Conservation (phyloP, 495 filamentous ascomycete genomes). For the Penicillium pancosmium region DNA sequence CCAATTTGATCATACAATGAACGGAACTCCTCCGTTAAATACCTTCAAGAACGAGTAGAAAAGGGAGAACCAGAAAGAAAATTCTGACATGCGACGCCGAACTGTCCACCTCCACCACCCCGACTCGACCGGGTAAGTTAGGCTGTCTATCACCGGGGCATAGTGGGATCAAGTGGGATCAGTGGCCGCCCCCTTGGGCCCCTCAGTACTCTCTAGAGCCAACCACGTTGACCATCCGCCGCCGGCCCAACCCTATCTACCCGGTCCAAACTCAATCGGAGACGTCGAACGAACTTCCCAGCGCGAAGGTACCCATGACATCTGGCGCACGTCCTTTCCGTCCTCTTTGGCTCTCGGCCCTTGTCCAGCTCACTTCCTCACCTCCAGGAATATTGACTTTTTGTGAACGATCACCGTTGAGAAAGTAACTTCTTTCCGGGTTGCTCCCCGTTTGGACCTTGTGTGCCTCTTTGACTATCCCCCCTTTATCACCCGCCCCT, state of each 20-base stretch:
- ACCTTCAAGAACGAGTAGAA: slow-evolving; percentile 7
- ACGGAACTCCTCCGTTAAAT: neutral
- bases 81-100: slow-evolving; percentile 8
- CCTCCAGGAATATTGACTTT: neutral
- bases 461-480: neutral
- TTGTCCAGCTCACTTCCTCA: neutral
- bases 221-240: slow-evolving; percentile 14
- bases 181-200: slow-evolving; percentile 8
- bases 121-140: neutral
- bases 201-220: slow-evolving; percentile 1
- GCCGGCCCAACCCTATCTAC: slow-evolving; percentile 32
- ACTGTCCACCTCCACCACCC: neutral
- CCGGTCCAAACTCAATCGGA: slow-evolving; percentile 35
- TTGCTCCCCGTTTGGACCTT: slow-evolving; percentile 1
- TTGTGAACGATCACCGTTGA: slow-evolving; percentile 2
- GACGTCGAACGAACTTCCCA: slow-evolving; percentile 12
- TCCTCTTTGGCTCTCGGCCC: neutral
- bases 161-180: neutral
- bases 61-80: slow-evolving; percentile 3
- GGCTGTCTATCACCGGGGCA: slow-evolving; percentile 2
- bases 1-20: neutral
- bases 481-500: neutral
- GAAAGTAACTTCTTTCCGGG: slow-evolving; percentile 1
- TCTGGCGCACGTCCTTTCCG: slow-evolving; percentile 1
- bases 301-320: slow-evolving; percentile 13